phyloP scores from a whole-genome alignment of 2,329 filamentous ascomycete genomes.

The Septoria petroselini region DNA sequence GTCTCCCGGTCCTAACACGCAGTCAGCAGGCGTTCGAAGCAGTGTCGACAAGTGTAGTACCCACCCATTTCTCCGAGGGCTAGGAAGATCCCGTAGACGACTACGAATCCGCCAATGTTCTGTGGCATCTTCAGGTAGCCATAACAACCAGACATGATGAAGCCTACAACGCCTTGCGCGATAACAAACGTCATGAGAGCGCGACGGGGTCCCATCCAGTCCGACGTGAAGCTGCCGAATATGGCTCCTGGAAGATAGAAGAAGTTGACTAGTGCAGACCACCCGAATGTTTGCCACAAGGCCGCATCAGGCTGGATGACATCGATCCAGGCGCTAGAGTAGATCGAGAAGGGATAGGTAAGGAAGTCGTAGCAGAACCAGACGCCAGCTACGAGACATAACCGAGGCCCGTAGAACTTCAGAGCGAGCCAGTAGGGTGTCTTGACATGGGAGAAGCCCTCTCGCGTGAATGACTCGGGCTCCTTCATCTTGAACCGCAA shows the following conservation, averaged over 20 bases:
- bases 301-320: slow-evolving; percentile 58
- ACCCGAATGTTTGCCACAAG: slow-evolving; percentile 77
- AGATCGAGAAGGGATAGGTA: slow-evolving; percentile 80
- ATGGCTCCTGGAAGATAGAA: slow-evolving; percentile 86
- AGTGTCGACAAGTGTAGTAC: too few relatives aligned
- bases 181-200: slow-evolving; percentile 69
- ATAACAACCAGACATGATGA: slow-evolving; percentile 84
- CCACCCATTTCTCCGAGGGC: slow-evolving; percentile 72
- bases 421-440: slow-evolving; percentile 53
- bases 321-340: slow-evolving; percentile 72
- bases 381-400: slow-evolving; percentile 68
- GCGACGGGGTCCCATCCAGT: slow-evolving; percentile 74
- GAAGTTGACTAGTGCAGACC: slow-evolving; percentile 75
- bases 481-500: slow-evolving; percentile 72
- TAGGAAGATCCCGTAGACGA: slow-evolving; percentile 75
- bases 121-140: slow-evolving; percentile 60
- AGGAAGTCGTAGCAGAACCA: slow-evolving; percentile 85
- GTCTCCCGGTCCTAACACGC: too few relatives aligned
- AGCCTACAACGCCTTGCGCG: slow-evolving; percentile 74
- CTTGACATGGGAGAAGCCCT: slow-evolving; percentile 61
- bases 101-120: slow-evolving; percentile 72
- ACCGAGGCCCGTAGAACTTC: slow-evolving; percentile 69
- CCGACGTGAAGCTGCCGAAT: slow-evolving; percentile 70
- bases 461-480: slow-evolving; percentile 70
- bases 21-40: too few relatives aligned